phyloP scores from a whole-genome alignment of 257 asterid species.

The Hygrophila difformis region DNA sequence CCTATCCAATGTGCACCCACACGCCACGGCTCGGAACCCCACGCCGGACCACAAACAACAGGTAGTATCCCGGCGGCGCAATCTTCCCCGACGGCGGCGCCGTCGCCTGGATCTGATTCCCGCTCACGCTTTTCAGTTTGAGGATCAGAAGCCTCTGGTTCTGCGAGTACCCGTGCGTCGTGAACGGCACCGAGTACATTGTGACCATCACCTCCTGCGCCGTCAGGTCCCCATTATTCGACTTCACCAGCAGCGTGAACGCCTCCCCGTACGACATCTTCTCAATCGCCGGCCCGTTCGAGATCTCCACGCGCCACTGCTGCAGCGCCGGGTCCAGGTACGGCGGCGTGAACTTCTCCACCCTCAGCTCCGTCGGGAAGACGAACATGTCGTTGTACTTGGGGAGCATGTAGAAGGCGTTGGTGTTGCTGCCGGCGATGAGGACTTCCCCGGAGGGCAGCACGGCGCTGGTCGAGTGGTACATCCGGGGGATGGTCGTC shows the following conservation, averaged over 20 bases:
- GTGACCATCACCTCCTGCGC: constrained; percentile 39
- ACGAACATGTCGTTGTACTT: constrained; percentile 17
- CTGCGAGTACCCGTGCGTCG: constrained; percentile 86
- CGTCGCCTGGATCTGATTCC: constrained; percentile 27
- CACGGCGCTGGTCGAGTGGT: constrained; percentile 60
- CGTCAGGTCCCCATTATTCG: not conserved
- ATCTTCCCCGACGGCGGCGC: constrained; percentile 66
- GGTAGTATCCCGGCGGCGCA: constrained; percentile 82
- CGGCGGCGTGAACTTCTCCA: constrained; percentile 81
- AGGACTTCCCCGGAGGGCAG: constrained; percentile 58
- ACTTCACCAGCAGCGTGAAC: constrained; percentile 20
- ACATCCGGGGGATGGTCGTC: constrained; percentile 62
- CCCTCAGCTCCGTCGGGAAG: constrained; percentile 59
- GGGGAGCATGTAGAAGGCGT: constrained; percentile 33
- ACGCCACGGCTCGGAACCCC: constrained; percentile 73
- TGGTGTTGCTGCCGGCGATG: constrained; percentile 78
- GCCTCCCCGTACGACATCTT: constrained; percentile 34
- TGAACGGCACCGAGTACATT: constrained; percentile 82
- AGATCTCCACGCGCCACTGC: constrained; percentile 25
- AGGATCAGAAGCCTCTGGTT: constrained; percentile 69
- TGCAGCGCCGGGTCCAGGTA: constrained; percentile 46
- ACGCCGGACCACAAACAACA: constrained; percentile 63
- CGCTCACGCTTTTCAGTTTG: constrained; percentile 21
- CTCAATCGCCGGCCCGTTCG: constrained; percentile 18
- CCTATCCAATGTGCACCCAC: constrained; percentile 60